Base-by-base conservation (phyloP, 2,329 filamentous ascomycete species). In the Curvularia verruculosa region DNA sequence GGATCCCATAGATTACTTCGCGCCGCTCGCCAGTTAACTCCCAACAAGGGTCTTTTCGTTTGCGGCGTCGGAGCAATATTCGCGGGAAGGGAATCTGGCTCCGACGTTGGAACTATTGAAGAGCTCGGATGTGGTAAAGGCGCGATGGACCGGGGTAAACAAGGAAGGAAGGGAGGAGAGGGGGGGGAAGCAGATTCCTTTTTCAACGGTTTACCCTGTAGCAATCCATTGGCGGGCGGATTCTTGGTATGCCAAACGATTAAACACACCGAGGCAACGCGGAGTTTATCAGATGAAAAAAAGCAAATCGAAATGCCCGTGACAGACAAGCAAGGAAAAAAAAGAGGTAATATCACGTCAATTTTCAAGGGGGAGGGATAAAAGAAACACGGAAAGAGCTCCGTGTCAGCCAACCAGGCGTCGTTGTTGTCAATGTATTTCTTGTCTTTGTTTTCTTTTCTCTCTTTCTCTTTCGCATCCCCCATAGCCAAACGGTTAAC, bases 101-200 rank as follows among this genome's bases (percentile, higher is more conserved):
- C 44, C 28, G 44, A 47, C 28, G 19, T 47, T 39, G 46, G 21
- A 49, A 49, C 44, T 47, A 47, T 47, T 47, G 44, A 47, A 47
- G 29, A 23, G 29, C 19, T 23, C 29, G n/a, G 18, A 15, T 47
- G 18, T 29, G 26, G 26, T 26, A 26, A 23, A 26, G 21, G 21
- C 40, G 40, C 40, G 21, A 43, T 43, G 21, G 40, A 43, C 40
- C 21, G 21, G 40, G 40, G 40, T 31, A 12, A 24, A 15, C 40
- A 26, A 40, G 37, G 37, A 40, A 21, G 10, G 34, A n/a, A n/a
- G 34, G 18, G 13, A 19, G 9, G 19, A 12, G 15, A 21, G 15
- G 18, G 37, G 12, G 21, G 40, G 23, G 23, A 15, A 43, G n/a
- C 9, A 15, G 19, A 26, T 43, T 43, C 9, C 40, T 26, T 43